Evolutionary conservation across 2,329 filamentous ascomycete species (phyloP).

Genomic region (Ophiocordyceps robertsii): DNA sequence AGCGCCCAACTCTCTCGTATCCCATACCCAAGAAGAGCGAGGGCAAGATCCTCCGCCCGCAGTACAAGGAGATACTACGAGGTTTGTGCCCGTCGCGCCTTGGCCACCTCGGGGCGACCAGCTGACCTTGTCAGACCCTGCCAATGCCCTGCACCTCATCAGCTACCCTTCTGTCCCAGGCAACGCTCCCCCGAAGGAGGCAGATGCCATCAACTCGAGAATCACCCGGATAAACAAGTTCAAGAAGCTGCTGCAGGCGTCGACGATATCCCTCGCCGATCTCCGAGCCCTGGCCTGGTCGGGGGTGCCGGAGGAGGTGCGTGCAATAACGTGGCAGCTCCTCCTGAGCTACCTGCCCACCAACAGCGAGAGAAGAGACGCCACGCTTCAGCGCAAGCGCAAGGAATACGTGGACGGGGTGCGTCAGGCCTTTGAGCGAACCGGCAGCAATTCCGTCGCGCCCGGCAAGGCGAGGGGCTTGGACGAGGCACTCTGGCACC

Average conservation of each 20-base stretch:
- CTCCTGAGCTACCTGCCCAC: constrained; percentile 90
- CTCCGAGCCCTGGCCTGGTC: constrained; percentile 84
- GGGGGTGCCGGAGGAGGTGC: constrained; percentile 84
- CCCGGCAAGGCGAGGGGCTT: constrained; percentile 49
- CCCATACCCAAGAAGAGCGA: constrained; percentile 81
- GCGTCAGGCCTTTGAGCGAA: constrained; percentile 54
- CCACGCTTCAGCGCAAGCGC: constrained; percentile 82
- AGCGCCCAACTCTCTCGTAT: constrained; percentile 70
- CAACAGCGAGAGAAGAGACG: constrained; percentile 84
- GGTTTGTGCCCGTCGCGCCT: constrained; percentile 25
- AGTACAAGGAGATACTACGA: constrained; percentile 91
- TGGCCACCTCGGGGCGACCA: neutral
- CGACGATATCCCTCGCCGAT: constrained; percentile 73
- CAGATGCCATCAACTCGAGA: constrained; percentile 72
- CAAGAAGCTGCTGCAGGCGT: constrained; percentile 87
- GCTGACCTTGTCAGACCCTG: constrained; percentile 45
- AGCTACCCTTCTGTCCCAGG: constrained; percentile 65
- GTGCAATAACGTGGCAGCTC: constrained; percentile 98
- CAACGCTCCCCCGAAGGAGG: constrained; percentile 68
- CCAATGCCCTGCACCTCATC: constrained; percentile 89
- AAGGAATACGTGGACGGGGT: constrained; percentile 96
- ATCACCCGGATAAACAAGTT: constrained; percentile 97
- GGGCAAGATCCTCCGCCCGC: constrained; percentile 88
- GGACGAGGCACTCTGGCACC: constrained; percentile 98
- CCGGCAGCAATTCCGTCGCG: constrained; percentile 30